These are phyloP conservation scores for Metarhizium anisopliae DNA, from an alignment of 2,329 filamentous ascomycete genomes.

Conservation along the genomic window DNA sequence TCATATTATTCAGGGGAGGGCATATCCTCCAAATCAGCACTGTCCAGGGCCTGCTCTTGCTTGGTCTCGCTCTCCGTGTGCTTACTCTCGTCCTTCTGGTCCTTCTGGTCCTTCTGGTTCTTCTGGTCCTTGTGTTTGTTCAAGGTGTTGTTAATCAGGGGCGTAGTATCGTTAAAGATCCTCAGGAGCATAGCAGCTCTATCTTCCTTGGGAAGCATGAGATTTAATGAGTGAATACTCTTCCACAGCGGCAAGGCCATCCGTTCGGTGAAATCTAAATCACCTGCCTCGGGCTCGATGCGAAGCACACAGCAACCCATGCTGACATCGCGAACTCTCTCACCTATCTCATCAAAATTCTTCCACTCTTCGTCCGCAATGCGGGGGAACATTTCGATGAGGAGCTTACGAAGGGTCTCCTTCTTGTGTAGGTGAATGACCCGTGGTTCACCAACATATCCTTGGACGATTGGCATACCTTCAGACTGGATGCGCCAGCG, in stretches of 20 bases:
- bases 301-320: conserved; percentile 91
- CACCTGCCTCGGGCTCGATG: conserved; percentile 64
- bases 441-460: conserved; percentile 74
- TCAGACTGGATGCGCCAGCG: conserved; percentile 94
- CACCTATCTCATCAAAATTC: conserved; percentile 78
- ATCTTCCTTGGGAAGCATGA: conserved; percentile 98
- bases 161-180: conserved; percentile 82
- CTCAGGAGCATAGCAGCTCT: conserved; percentile 84
- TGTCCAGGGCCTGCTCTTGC: conserved; percentile 13
- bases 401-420: conserved; percentile 69
- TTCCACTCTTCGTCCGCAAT: conserved; percentile 66
- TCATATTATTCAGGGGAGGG: conserved; percentile 23
- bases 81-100: conserved; percentile 13
- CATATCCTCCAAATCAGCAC: conserved; percentile 27
- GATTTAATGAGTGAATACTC: conserved; percentile 81
- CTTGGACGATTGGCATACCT: conserved; percentile 82
- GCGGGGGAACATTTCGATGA: conserved; percentile 96
- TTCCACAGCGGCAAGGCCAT: conserved; percentile 93
- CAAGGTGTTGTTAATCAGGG: conserved; percentile 63
- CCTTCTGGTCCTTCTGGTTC: conserved; percentile 17
- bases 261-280: conserved; percentile 55
- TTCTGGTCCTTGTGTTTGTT: conserved; percentile 35
- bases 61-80: conserved; percentile 23
- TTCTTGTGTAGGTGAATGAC: conserved; percentile 68
- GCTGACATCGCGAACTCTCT: conserved; percentile 65